Evolutionary conservation across 2,329 filamentous ascomycete genomes (phyloP), one percentile per base, ranked within the genome.

Genomic region (Sporothrix brunneoviolacea): DNA sequence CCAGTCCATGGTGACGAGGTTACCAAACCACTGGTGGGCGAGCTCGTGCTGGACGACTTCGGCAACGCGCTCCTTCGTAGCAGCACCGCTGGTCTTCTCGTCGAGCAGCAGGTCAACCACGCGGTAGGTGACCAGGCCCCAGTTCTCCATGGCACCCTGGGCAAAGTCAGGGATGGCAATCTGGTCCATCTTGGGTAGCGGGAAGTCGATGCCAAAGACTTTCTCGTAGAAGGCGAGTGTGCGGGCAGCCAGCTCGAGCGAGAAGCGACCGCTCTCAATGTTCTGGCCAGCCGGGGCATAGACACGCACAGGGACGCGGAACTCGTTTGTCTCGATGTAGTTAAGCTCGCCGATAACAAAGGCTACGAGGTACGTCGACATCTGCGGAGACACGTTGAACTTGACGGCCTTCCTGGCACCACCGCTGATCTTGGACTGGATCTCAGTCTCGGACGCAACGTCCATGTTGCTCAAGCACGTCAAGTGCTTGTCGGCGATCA

Each of bases 381-480:
- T 97, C 59, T 86, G 76, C 2, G 91, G 91, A 1, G 89, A 91
- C 63, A 84, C 88, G 74, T 89, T 91, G 77, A 96, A 97, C 56
- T 84, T 91, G 58, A 96, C 88, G 4, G 86, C 83, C 74, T 94
- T 94, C 71, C 84, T 88, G 67, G 81, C 78, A 55, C 74, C 73
- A 54, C 78, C 77, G 15, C 69, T 79, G 57, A 79, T 73, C 60
- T 77, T 74, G 4, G 84, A 86, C 52, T 80, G 70, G 8, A 93
- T 75, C 51, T 88, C 82, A 36, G 82, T 82, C 72, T 94, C 87
- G 6, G 82, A 84, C 30, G 83, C 86, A 50, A 93, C 88, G 64
- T 96, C 89, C 91, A 97, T 97, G 71, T 97, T 97, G 71, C 90
- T 94, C 64, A 97, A 69, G 64, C 91, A 96, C 12, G 91, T 95